phyloP scores from a whole-genome alignment of 306 rosid genomes.

The Dicorynia guianensis region DNA sequence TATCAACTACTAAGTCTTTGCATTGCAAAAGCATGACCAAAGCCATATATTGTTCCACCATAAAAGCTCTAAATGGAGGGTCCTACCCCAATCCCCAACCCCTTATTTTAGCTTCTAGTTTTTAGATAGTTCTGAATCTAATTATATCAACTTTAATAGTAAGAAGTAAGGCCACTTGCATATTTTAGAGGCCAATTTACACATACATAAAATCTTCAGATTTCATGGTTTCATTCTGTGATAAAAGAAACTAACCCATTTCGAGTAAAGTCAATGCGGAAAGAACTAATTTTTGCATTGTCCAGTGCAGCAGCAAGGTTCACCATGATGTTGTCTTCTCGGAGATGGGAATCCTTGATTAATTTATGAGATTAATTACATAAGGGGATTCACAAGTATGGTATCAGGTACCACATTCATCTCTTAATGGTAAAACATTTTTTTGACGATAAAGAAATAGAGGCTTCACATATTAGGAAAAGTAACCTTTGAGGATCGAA shows the following conservation, averaged over 20 bases:
- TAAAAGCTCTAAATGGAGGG: neutral
- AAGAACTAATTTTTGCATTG: conserved; percentile 64
- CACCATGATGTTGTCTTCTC: conserved; percentile 57
- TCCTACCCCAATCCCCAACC: no score
- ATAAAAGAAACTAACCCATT: conserved; percentile 62
- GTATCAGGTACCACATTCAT: conserved; percentile 13
- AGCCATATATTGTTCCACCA: conserved; percentile 7
- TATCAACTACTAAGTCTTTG: conserved; percentile 3
- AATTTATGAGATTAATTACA: conserved; percentile 16
- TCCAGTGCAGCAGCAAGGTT: conserved; percentile 71
- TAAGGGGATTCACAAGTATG: neutral
- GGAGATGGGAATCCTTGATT: conserved; percentile 29
- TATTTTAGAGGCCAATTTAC: neutral
- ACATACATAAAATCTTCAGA: conserved; percentile 2
- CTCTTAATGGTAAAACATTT: neutral
- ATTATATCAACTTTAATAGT: neutral
- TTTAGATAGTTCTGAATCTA: neutral
- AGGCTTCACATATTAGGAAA: neutral
- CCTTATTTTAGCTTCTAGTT: neutral
- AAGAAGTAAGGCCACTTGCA: conserved; percentile 14
- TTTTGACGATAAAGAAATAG: neutral
- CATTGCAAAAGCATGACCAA: neutral
- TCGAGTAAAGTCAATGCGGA: conserved; percentile 79
- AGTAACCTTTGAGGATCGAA: conserved; percentile 64
- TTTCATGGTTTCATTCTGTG: neutral